Conservation (phyloP, 192 early-diverging fungal species). For the Coemansia sp. region DNA sequence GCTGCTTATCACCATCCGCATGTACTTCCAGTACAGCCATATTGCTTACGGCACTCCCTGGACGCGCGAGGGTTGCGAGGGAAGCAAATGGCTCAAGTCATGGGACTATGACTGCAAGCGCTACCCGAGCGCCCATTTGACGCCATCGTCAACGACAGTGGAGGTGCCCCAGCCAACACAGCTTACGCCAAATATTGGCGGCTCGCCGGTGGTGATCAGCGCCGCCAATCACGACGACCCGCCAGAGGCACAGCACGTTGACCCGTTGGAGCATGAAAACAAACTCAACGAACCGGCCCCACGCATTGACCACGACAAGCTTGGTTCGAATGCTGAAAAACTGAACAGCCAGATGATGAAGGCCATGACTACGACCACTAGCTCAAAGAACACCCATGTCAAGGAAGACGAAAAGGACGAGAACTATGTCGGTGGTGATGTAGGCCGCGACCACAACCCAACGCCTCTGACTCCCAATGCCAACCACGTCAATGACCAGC, state of each 20-base stretch:
- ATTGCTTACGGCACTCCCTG: slow-evolving; percentile 81
- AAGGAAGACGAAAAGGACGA: slow-evolving; percentile 35
- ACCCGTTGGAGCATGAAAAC: slow-evolving; percentile 53
- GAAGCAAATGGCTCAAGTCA: slow-evolving; percentile 70
- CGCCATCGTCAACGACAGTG: background rate
- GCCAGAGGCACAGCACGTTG: slow-evolving; percentile 48
- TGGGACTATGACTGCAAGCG: slow-evolving; percentile 85
- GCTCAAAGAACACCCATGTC: background rate
- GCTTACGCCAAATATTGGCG: slow-evolving; percentile 12
- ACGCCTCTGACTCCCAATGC: slow-evolving; percentile 3
- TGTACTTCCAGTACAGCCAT: slow-evolving; percentile 73
- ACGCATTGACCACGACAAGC: slow-evolving; percentile 49
- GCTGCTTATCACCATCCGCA: slow-evolving; percentile 58
- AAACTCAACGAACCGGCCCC: slow-evolving; percentile 54
- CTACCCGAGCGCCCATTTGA: slow-evolving; percentile 22
- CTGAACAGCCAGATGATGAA: slow-evolving; percentile 35
- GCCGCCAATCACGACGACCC: slow-evolving; percentile 25
- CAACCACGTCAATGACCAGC: background rate
- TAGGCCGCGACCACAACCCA: slow-evolving; percentile 10
- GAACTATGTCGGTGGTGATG: slow-evolving; percentile 38
- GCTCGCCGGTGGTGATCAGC: slow-evolving; percentile 4
- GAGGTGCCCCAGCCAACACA: slow-evolving; percentile 20
- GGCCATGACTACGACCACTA: slow-evolving; percentile 26
- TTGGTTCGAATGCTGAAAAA: slow-evolving; percentile 35
- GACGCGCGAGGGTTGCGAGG: slow-evolving; percentile 72